A percentile compares a stretch with the other conserved stretches of the same genome.
phyloP scores from a whole-genome alignment of 2,329 filamentous ascomycete species.

The Chaetomium strumarium region DNA sequence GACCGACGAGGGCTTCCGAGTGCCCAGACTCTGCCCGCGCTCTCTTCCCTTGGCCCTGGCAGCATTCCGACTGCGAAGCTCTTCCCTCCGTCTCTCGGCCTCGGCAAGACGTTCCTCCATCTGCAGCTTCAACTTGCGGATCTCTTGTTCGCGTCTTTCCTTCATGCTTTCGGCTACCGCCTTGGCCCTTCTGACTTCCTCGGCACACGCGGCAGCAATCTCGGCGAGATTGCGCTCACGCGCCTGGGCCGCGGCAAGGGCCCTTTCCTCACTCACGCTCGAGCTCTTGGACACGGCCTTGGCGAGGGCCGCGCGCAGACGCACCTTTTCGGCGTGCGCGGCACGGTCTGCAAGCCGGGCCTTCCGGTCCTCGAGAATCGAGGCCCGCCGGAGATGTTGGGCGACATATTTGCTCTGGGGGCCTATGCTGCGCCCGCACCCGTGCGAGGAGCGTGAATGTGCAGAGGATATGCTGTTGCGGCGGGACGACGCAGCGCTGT shows the following conservation, averaged over 20 bases:
- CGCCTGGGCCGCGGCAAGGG: constrained; percentile 69
- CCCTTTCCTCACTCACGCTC: constrained; percentile 66
- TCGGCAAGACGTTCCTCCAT: constrained; percentile 78
- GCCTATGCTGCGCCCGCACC: constrained; percentile 45
- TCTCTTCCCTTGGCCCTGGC: constrained; percentile 39
- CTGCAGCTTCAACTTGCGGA: constrained; percentile 61
- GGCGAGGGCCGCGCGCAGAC: constrained; percentile 65
- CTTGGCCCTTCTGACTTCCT: constrained; percentile 77
- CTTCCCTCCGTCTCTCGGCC: constrained; percentile 64
- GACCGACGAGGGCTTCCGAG: constrained; percentile 42
- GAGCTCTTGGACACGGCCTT: constrained; percentile 62
- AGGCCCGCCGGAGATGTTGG: constrained; percentile 72
- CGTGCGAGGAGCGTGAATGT: constrained; percentile 64
- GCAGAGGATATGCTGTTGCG: constrained; percentile 74
- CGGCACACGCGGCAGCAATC: constrained; percentile 73
- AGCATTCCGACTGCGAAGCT: constrained; percentile 52
- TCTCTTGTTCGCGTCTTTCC: constrained; percentile 70
- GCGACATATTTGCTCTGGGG: constrained; percentile 72
- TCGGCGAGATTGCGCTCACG: constrained; percentile 76
- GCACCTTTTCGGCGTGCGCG: constrained; percentile 77
- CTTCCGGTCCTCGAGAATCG: constrained; percentile 74
- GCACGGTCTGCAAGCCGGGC: constrained; percentile 73
- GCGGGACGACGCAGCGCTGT: constrained; percentile 71
- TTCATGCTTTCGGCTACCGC: constrained; percentile 77
- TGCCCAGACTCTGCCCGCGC: constrained; percentile 46